Base-by-base conservation (phyloP, 441 rosid species). In the Manihot esculenta region DNA sequence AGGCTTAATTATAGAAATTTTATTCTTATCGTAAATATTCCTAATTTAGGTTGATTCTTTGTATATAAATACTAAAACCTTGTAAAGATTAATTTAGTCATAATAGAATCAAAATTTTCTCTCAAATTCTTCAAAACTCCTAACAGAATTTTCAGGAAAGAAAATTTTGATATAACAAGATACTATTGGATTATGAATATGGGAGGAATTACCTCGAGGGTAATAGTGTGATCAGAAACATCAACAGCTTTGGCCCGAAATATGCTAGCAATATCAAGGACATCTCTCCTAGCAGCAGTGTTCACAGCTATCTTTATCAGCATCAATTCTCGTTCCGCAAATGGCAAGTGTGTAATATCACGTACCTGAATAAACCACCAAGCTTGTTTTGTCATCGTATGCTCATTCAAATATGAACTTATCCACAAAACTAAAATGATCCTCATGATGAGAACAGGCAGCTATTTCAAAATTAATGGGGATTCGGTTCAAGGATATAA, bases 181-280 rank as follows among this genome's bases (percentile, higher is more conserved):
- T 17, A 21, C n/a, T 50, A 50, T 17, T 55, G 59, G 2, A 0
- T 57, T 23, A 11, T 24, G 5, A 26, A 23, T 6, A 35, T 48
- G n/a, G 66, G 30, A 64, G 44, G n/a, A 49, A 27, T 62, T 62
- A 89, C 95, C 93, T 88, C 90, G 42, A 89, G 89, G 61, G 91
- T 89, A 62, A 89, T 84, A 21, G 96, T 89, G 62, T 89, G 96
- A 76, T 88, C 93, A 70, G 91, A 89, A 18, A 88, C 91, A 74
- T 89, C 96, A 79, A 88, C 78, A 20, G 91, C 86, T 74, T 80
- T 86, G 63, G 89, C 93, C 47, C 93, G 80, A 77, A 89, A 89
- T 66, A 88, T 84, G 74, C 80, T 84, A 78, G 91, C 96, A 49
- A 88, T 86, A 71, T 89, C 95, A 9, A 86, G 88, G 69, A 86